These are phyloP conservation scores for Aechmea fasciata DNA, from an alignment of 176 grass and related monocot genomes.

Conservation along the genomic window DNA sequence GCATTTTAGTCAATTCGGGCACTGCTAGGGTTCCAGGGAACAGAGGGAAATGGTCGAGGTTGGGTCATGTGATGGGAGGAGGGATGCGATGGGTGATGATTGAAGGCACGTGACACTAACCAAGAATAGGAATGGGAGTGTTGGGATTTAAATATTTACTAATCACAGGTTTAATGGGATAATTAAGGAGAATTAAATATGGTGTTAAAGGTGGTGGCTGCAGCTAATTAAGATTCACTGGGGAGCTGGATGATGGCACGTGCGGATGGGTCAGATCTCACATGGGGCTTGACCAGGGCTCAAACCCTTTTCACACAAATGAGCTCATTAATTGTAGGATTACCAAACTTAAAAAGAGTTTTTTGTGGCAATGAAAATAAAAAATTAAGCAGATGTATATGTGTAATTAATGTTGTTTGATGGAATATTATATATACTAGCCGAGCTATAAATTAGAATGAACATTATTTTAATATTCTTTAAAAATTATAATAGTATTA, in stretches of 20 bases:
- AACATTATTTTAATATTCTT: too few relatives aligned
- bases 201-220: slow-evolving; percentile 14
- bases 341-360: not conserved
- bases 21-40: not conserved
- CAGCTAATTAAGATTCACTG: not conserved
- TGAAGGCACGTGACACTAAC: not conserved
- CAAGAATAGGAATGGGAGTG: not conserved
- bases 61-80: slow-evolving; percentile 10
- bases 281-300: slow-evolving; percentile 40
- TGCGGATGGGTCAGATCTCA: slow-evolving; percentile 14
- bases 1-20: not conserved
- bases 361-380: not conserved
- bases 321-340: slow-evolving; percentile 6
- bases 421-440: too few relatives aligned
- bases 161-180: slow-evolving; percentile 13
- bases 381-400: too few relatives aligned
- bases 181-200: slow-evolving; percentile 21
- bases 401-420: too few relatives aligned
- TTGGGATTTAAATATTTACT: not conserved
- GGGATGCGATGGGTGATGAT: slow-evolving; percentile 15
- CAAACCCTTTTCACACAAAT: slow-evolving; percentile 16
- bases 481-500: too few relatives aligned
- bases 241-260: slow-evolving; percentile 40
- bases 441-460: too few relatives aligned
- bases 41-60: slow-evolving; percentile 2